Percentiles rank a stretch among this genome's conserved stretches.
Conservation (phyloP, 495 filamentous ascomycete species). For the Monascus purpureus region DNA sequence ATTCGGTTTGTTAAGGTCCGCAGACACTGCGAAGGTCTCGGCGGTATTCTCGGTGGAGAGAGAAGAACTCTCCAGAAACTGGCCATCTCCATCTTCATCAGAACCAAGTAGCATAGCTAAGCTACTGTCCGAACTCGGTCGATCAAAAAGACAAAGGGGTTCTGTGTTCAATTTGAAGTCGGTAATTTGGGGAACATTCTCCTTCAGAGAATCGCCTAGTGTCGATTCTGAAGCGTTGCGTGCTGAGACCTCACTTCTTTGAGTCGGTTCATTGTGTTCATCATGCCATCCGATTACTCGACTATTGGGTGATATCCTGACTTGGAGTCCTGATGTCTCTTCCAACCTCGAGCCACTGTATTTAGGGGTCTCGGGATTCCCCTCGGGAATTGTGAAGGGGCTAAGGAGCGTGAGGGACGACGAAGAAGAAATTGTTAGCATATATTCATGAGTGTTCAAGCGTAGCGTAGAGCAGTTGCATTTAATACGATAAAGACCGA, state of each 20-base stretch:
- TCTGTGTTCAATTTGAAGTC: neutral
- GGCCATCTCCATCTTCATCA: too few species aligned
- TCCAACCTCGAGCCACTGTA: conserved; percentile 1
- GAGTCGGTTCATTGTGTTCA: too few species aligned
- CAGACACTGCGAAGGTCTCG: too few species aligned
- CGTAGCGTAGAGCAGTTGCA: conserved; percentile 6
- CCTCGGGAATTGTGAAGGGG: neutral
- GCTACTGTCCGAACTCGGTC: too few species aligned
- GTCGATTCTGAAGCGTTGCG: too few species aligned
- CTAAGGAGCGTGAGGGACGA: neutral
- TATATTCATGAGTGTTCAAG: neutral
- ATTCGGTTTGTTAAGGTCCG: too few species aligned
- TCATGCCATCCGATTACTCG: neutral
- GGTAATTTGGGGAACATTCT: neutral
- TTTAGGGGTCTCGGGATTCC: neutral
- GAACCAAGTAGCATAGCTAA: too few species aligned
- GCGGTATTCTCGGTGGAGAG: too few species aligned
- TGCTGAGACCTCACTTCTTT: neutral
- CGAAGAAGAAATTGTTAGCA: neutral
- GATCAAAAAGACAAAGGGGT: conserved; percentile 1
- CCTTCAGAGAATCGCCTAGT: neutral
- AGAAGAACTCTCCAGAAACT: too few species aligned
- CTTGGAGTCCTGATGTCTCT: neutral
- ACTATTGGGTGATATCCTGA: neutral
- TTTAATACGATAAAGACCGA: conserved; percentile 16